A percentile compares a stretch with the other conserved stretches of the same genome.
phyloP scores from a whole-genome alignment of 139 green algal species.

The Chlamydomonas sphaeroides region DNA sequence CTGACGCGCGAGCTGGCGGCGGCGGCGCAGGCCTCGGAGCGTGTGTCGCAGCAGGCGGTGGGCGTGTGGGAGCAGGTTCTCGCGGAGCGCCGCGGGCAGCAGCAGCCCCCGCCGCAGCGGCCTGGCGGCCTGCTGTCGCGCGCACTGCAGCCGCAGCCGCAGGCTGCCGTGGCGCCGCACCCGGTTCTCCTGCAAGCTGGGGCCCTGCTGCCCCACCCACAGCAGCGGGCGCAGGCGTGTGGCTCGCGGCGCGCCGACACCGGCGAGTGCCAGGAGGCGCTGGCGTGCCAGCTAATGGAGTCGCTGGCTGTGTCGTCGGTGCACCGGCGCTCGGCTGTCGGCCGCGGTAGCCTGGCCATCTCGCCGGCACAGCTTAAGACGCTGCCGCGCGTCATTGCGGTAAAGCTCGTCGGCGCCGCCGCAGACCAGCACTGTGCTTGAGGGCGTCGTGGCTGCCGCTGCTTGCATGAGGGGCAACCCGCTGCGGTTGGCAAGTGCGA shows the following conservation, averaged over 20 bases:
- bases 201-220: no score
- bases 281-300: background rate
- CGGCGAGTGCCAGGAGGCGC: no score
- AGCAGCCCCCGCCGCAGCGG: no score
- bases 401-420: slow-evolving; percentile 5
- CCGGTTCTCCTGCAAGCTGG: no score
- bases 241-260: no score
- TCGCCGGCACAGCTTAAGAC: background rate
- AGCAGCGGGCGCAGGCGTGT: no score
- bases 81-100: no score
- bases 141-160: background rate
- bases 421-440: no score
- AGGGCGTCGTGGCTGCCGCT: no score
- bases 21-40: background rate
- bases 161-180: background rate
- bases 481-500: no score
- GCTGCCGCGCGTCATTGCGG: background rate
- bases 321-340: background rate
- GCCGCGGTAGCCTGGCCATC: background rate
- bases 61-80: background rate
- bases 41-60: background rate
- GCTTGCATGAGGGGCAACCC: no score
- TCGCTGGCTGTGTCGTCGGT: background rate
- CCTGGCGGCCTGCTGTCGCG: no score
- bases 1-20: slow-evolving; percentile 1